phyloP scores from a whole-genome alignment of 345 rosid genomes.

The Acer saccharum region DNA sequence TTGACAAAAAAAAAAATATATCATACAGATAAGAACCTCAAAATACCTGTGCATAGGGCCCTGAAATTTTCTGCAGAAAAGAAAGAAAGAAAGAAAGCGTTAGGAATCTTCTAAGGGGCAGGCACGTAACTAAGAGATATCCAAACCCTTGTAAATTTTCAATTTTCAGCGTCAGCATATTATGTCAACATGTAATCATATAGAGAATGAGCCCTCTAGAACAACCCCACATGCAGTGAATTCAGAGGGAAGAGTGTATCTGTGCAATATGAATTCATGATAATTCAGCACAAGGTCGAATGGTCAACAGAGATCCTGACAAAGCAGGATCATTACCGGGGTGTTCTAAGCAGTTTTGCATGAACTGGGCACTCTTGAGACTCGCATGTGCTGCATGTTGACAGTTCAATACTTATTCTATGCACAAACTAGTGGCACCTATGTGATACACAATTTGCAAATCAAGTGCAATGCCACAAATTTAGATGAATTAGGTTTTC shows the following conservation, averaged over 20 bases:
- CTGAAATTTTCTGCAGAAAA: conserved; percentile 86
- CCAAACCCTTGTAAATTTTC: background rate
- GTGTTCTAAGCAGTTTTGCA: background rate
- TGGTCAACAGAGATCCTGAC: conserved; percentile 2
- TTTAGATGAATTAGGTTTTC: conserved; percentile 9
- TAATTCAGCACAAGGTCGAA: background rate
- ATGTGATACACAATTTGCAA: background rate
- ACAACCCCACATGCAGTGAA: background rate
- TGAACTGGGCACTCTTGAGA: background rate
- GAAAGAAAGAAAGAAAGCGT: conserved; percentile 25
- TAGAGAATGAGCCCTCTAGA: background rate
- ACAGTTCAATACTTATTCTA: background rate
- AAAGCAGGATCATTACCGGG: background rate
- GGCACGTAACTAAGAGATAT: background rate
- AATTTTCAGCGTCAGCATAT: background rate
- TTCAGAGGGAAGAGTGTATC: background rate
- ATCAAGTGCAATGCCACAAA: background rate
- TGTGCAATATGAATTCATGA: too few species aligned
- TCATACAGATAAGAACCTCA: background rate
- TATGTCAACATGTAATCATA: background rate
- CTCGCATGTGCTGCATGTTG: background rate
- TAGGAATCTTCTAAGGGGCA: conserved; percentile 16
- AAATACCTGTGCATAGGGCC: conserved; percentile 92
- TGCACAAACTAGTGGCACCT: background rate
- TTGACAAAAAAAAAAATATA: conserved; percentile 6